Conservation (phyloP, 2,329 filamentous ascomycete species). For the Fusarium pseudoanthophilum region DNA sequence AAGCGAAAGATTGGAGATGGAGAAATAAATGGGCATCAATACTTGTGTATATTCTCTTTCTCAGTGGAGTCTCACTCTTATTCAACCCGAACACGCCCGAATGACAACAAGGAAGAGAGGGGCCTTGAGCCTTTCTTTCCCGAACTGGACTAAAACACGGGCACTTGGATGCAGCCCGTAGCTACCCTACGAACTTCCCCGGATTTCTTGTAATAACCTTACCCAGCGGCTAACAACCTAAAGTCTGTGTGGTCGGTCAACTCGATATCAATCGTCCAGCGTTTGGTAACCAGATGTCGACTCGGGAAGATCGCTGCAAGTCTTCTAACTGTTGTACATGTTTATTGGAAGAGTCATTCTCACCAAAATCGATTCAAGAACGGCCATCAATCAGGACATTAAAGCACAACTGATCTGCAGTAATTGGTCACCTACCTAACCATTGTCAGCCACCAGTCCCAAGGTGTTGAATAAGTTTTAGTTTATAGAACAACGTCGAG, state of each 20-base stretch:
- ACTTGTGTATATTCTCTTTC: conserved; percentile 19
- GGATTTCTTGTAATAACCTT: conserved; percentile 29
- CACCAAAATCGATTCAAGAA: background rate
- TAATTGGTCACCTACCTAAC: background rate
- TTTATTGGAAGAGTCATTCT: background rate
- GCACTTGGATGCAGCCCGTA: conserved; percentile 20
- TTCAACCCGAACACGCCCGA: conserved; percentile 34
- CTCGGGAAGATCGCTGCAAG: background rate
- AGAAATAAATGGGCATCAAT: conserved; percentile 6
- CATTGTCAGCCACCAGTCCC: background rate
- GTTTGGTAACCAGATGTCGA: background rate
- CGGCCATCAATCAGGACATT: background rate
- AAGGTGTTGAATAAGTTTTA: too few species aligned
- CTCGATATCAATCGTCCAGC: background rate
- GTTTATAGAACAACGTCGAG: too few species aligned
- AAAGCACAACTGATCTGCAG: background rate
- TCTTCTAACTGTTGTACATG: background rate
- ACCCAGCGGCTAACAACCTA: conserved; percentile 14
- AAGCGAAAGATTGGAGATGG: conserved; percentile 2
- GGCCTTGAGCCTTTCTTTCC: conserved; percentile 15
- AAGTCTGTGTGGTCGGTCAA: background rate
- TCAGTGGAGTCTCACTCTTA: conserved; percentile 10
- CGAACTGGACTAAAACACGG: conserved; percentile 18
- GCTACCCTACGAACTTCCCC: conserved; percentile 31
- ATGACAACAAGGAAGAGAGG: conserved; percentile 19